Evolutionary conservation across 352 stramenopile species (phyloP), one percentile per base, ranked within the genome.

Genomic region (Elongisporangium prolatum): DNA sequence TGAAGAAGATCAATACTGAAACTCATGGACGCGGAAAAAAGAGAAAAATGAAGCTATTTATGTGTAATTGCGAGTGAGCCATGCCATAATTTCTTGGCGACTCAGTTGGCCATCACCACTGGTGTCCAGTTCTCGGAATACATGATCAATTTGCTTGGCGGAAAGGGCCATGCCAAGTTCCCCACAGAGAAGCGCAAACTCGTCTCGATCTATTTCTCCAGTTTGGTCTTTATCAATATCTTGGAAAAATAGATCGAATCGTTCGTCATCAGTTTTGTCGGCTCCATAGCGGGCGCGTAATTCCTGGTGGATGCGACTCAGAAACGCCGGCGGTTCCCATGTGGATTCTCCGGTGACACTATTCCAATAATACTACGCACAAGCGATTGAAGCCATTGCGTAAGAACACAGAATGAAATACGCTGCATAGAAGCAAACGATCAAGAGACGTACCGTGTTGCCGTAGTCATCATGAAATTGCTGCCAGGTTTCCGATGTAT

Each of bases 291-390:
- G 77, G 16, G 65, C 56, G 0, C 72, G 61, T 9, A 89, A 65
- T 54, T 89, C 79, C 57, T 76, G 53, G 24, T 82, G 81, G 25
- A 88, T 86, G 18, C 71, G 65, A 8, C 66, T 77, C 20, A 84
- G 72, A 37, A 88, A 77, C 5, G 40, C 58, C 57, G 77, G 79
- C 7, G 80, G 67, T 44, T 89, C 79, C 81, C 80, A 89, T 1
- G 68, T 75, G 9, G 80, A 86, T 54, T 89, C 78, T 21, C 74
- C 74, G 2, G 76, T 88, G n/a, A 65, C 37, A 34, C 67, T 77
- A 61, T 91, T 91, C 76, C 77, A 91, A 57, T 83, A 91, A 22
- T 88, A 89, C 80, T 90, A 55, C 47, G 14, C 20, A 11, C 25
- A 34, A 21, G n/a, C 47, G 21, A 56, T 17, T 13, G 17, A 25